Evolutionary conservation across 306 rosid genomes (phyloP), one percentile per base, ranked within the genome.

Genomic region (Canavalia gladiata): DNA sequence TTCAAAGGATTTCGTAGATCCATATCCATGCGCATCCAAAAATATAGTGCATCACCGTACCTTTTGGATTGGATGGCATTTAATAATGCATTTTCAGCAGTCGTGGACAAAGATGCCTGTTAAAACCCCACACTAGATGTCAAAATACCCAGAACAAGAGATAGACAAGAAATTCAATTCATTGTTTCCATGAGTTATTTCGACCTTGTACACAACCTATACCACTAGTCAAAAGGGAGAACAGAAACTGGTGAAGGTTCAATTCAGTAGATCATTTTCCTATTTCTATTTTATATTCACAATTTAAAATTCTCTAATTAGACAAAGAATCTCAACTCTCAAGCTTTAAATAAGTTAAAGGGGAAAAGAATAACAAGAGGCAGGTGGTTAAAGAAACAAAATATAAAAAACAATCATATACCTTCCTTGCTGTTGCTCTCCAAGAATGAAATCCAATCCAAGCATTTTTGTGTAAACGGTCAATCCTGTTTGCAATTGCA

Each of bases 401-500:
- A 45, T 25, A 37, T 4, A 43, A 64, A 41, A 70, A 67, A 50
- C 51, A 50, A 33, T 52, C 56, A 77, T 75, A 74, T 76, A 94
- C 98, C 97, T 90, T 96, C 91, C 87, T 90, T 33, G 97, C 99
- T 42, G 97, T 93, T 56, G 96, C 94, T 86, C 99, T 92, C 99
- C 99, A 96, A 67, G 99, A 96, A 63, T 90, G 97, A 87, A 96
- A 96, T 79, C 99, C 99, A 46, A 96, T 94, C 99, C 99, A 96
- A 30, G 98, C 92, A 87, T 92, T 96, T 88, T 79, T 96, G 89
- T 96, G 98, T 67, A 96, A 37, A n/a, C 94, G 93, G 83, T 96
- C 99, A 34, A 94, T 85, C 85, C 85, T 83, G 79, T 96, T 90
- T 39, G 99, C 97, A 77, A 96, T 88, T 41, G 97, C 94, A 82